Base-by-base conservation (phyloP, 495 filamentous ascomycete species). In the Recurvomyces mirabilis region DNA sequence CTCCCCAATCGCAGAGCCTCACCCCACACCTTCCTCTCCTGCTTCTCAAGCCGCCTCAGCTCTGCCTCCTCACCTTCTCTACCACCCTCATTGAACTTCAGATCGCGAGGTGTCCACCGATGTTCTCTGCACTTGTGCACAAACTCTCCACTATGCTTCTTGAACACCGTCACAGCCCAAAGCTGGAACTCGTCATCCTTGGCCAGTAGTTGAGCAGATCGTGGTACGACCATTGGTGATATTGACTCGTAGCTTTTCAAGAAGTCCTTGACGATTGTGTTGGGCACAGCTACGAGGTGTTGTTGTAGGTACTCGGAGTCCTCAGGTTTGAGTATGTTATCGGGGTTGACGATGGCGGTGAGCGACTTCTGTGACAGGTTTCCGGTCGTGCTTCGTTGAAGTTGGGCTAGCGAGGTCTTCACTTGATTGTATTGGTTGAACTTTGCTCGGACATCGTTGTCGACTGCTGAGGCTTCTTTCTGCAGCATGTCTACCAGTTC, bases 321-420 rank as follows among this genome's bases (percentile, higher is more conserved):
- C 58, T 93, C 75, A 57, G 82, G 83, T 43, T 95, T 75, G 26
- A 96, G 71, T 43, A 80, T 62, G 41, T 68, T 69, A 4, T 49
- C 41, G 15, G 88, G 86, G 55, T 84, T 72, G 54, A 98, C 79
- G 44, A 96, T 74, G 1, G 84, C 75, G n/a, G 82, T 75, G 53
- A 98, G 83, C 29, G 88, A 94, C 55, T 86, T 88, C 46, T 87
- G 94, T 22, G 88, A 75, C 35, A 98, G 84, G 63, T 95, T 98
- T 47, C 91, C 91, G 39, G 83, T 89, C 66, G 93, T 85, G 64
- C 79, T 87, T 45, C 88, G 77, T 65, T 94, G 80, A 14, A 94
- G 70, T 7, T 79, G 65, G 5, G 79, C 75, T 33, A 94, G 72
- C 43, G 73, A 83, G 47, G 80, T 82, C 70, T 93, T 94, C 58